Conservation (phyloP, 78 protist species). For the Bigelowiella natans region DNA sequence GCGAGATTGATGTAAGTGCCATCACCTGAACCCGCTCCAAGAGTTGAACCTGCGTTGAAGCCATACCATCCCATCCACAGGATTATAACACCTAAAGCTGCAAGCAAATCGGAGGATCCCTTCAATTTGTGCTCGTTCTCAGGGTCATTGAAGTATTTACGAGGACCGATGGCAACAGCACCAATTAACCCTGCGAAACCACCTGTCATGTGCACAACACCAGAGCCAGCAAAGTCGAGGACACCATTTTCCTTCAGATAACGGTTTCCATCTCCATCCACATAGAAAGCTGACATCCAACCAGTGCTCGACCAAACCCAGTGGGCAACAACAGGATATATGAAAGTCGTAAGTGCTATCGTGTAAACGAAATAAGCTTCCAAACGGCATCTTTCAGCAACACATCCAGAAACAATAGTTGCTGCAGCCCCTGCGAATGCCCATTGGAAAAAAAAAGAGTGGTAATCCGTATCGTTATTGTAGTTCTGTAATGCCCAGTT, state of each 20-base stretch:
- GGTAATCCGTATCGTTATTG: too few relatives aligned
- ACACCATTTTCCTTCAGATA: background rate
- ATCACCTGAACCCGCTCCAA: too few relatives aligned
- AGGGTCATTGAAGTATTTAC: constrained; percentile 45
- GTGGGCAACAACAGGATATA: constrained; percentile 50
- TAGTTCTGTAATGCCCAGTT: too few relatives aligned
- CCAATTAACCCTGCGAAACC: constrained; percentile 54
- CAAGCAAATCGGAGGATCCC: background rate
- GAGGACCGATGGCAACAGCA: constrained; percentile 50
- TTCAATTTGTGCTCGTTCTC: background rate
- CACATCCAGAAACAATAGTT: constrained; percentile 61
- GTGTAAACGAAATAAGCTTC: constrained; percentile 43
- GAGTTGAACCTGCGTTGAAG: too few relatives aligned
- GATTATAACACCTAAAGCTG: constrained; percentile 28
- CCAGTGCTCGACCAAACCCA: constrained; percentile 33
- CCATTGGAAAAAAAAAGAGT: constrained; percentile 8
- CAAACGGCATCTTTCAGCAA: constrained; percentile 44
- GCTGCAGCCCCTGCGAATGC: constrained; percentile 48
- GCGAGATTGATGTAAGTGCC: background rate
- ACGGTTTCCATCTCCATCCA: too few relatives aligned
- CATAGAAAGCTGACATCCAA: constrained; percentile 5
- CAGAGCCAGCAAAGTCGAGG: constrained; percentile 40
- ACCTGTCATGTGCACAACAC: constrained; percentile 71
- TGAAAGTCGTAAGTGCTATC: constrained; percentile 2
- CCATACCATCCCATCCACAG: too few relatives aligned